These are phyloP conservation scores for Paxillus rubicundulus DNA, from an alignment of 768 basidiomycete species.

Conservation along the genomic window DNA sequence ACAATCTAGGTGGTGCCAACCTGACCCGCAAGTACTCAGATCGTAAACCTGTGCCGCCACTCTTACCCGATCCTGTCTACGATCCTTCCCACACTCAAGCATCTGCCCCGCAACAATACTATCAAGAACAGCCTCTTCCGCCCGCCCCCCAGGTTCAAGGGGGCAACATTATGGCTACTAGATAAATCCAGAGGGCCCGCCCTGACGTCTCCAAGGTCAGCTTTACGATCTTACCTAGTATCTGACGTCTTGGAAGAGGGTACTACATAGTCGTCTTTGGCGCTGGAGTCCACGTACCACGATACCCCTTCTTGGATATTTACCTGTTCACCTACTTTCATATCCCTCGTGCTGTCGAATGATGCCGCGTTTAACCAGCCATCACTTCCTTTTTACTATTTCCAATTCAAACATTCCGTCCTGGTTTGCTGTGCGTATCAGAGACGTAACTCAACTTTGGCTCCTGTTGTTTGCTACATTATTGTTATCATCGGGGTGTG, in stretches of 20 bases:
- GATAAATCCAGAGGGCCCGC: background rate
- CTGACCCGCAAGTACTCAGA: slow-evolving; percentile 35
- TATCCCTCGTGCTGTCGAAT: slow-evolving; percentile 13
- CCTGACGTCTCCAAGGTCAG: slow-evolving; percentile 9
- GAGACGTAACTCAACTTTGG: slow-evolving; percentile 3
- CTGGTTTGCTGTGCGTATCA: slow-evolving; percentile 19
- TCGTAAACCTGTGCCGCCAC: slow-evolving; percentile 33
- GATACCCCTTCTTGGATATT: background rate
- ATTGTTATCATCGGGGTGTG: background rate
- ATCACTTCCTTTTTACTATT: slow-evolving; percentile 3
- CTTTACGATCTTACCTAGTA: background rate
- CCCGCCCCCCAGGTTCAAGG: background rate
- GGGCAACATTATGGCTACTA: background rate
- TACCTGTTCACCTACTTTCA: slow-evolving; percentile 1
- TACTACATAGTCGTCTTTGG: background rate
- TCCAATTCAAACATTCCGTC: background rate
- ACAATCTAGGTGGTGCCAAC: slow-evolving; percentile 24
- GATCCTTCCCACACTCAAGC: slow-evolving; percentile 23
- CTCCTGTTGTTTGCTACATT: background rate
- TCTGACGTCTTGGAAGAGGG: background rate
- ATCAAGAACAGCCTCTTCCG: slow-evolving; percentile 5
- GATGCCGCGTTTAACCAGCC: slow-evolving; percentile 4
- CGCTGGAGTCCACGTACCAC: slow-evolving; percentile 1
- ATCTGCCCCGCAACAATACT: slow-evolving; percentile 18
- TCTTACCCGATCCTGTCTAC: slow-evolving; percentile 19